Evolutionary conservation across 2,329 filamentous ascomycete genomes (phyloP).

Genomic region (Chrysoporthe puriensis): DNA sequence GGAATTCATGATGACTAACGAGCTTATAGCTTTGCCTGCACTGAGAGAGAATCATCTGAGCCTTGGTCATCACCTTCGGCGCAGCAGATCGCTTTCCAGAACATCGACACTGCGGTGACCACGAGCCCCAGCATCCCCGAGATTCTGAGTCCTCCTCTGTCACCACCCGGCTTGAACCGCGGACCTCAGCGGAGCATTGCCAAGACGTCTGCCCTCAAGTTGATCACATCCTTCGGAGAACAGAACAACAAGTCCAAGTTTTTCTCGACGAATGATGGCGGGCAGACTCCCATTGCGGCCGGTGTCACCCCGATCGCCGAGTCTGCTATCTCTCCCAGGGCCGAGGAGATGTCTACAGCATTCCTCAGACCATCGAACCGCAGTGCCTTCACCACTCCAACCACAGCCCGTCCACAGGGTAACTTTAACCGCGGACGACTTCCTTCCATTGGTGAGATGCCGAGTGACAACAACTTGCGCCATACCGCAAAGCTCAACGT

Average conservation of each 20-base stretch:
- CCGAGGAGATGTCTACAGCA: constrained; percentile 67
- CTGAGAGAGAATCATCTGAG: constrained; percentile 80
- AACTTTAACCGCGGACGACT: constrained; percentile 67
- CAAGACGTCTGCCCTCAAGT: constrained; percentile 82
- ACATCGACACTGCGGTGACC: constrained; percentile 38
- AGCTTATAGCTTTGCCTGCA: constrained; percentile 75
- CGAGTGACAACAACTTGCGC: constrained; percentile 41
- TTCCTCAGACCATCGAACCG: constrained; percentile 69
- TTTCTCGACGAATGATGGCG: constrained; percentile 59
- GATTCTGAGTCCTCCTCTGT: constrained; percentile 72
- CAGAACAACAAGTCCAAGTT: constrained; percentile 65
- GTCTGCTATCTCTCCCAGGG: constrained; percentile 73
- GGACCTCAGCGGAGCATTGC: constrained; percentile 67
- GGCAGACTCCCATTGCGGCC: constrained; percentile 75
- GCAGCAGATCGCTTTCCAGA: constrained; percentile 58
- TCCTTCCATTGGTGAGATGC: constrained; percentile 76
- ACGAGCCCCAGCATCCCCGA: constrained; percentile 58
- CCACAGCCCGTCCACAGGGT: constrained; percentile 64
- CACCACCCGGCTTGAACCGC: constrained; percentile 67
- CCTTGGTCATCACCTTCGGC: constrained; percentile 88
- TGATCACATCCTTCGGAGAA: constrained; percentile 87
- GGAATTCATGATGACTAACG: background rate
- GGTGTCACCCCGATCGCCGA: constrained; percentile 89
- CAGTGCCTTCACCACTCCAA: constrained; percentile 71
- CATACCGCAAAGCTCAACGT: constrained; percentile 34